phyloP scores from a whole-genome alignment of 352 stramenopile genomes.

The Poterioochromonas sp. region DNA sequence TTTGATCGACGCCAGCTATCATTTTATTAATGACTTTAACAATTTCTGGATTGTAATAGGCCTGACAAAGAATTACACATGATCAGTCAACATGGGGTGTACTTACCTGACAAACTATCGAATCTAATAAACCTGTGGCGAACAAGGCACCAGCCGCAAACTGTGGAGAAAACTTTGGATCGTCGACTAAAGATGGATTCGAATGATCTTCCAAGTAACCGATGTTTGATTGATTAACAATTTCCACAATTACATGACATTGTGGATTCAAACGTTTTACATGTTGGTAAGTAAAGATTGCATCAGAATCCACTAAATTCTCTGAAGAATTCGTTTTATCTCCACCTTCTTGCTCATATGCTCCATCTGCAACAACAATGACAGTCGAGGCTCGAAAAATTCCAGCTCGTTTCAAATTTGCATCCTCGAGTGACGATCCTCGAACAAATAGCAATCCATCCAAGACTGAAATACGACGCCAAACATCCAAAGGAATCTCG shows the following conservation, averaged over 20 bases:
- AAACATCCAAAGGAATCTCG: constrained; percentile 8
- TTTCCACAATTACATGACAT: constrained; percentile 9
- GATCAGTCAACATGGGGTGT: too few species aligned
- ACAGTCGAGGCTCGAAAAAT: constrained; percentile 10
- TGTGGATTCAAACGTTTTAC: background rate
- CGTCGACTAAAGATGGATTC: background rate
- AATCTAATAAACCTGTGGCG: constrained; percentile 2
- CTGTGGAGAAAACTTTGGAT: background rate
- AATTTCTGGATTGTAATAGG: constrained; percentile 22
- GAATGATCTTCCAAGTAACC: background rate
- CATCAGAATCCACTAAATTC: constrained; percentile 3
- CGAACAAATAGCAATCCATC: constrained; percentile 1
- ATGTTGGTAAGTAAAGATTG: constrained; percentile 26
- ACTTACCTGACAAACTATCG: constrained; percentile 25
- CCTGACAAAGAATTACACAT: too few species aligned
- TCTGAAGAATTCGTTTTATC: background rate
- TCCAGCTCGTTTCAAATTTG: background rate
- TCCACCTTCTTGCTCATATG: background rate
- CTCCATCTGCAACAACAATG: constrained; percentile 7
- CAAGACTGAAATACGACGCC: constrained; percentile 12
- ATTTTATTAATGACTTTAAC: constrained; percentile 6
- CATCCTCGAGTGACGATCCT: constrained; percentile 2
- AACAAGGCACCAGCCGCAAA: constrained; percentile 25
- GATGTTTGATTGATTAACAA: constrained; percentile 19
- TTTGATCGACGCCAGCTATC: constrained; percentile 5